Base-by-base conservation (phyloP, 306 rosid species). In the Dryas octopetala region DNA sequence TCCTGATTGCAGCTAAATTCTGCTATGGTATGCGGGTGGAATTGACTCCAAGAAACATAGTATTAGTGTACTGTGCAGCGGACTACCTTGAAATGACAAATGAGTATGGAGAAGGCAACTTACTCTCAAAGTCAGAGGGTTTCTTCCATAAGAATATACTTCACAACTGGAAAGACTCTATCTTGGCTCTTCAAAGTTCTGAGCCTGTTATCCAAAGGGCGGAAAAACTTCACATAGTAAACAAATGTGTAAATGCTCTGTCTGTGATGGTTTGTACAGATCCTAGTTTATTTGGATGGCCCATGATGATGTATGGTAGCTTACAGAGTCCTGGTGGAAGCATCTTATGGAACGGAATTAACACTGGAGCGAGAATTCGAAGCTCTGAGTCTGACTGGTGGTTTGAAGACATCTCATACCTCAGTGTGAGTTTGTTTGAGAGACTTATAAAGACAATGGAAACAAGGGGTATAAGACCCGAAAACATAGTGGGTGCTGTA, bases 241-340 rank as follows among this genome's bases (percentile, higher is more conserved):
- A 76, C 38, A 90, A 87, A 83, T 91, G 98, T 80, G 79, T 91
- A 79, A 85, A 83, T 70, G 89, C 98, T 68, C 80, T 94, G 17
- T 88, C 97, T 9, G 82, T 91, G 90, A 94, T 94, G 97, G 97
- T 81, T 74, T 94, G 96, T 81, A 94, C 98, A 0, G 98, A 94
- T 75, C 97, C 96, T 68, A 90, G 98, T 76, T 86, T 94, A 85
- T 94, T 94, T 78, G 98, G 98, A 68, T 91, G 98, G 98, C 98
- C 98, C 44, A 94, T 94, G 98, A 94, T 84, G 97, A 91, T 94
- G 98, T 94, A 91, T 76, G 98, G 98, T 76, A 91, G 97, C 81
- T 86, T 91, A 66, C 97, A 91, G 78, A 94, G 98, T 89, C 98
- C 98, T 17, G 98, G 97, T 66, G 98, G 98, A 82, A 90, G 97